Conservation (phyloP, 345 rosid genomes). For the Eucalyptus microcorys region DNA sequence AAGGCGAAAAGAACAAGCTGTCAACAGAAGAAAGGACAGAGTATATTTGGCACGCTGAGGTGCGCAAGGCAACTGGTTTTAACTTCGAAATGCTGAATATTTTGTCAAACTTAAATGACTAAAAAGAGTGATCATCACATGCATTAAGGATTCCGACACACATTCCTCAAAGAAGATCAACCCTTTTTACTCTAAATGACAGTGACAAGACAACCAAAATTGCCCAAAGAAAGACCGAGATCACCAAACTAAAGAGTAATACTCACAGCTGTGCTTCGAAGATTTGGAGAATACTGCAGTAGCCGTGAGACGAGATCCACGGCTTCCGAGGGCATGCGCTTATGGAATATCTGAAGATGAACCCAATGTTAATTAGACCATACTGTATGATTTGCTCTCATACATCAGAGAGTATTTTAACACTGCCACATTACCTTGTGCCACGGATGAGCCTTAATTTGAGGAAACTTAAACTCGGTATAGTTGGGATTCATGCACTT, state of each 20-base stretch:
- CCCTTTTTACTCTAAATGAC: background rate
- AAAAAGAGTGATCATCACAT: background rate
- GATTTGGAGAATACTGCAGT: slow-evolving; percentile 93
- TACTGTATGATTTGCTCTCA: background rate
- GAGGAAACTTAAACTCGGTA: slow-evolving; percentile 94
- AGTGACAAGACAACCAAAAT: background rate
- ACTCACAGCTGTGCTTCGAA: slow-evolving; percentile 89
- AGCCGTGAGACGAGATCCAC: slow-evolving; percentile 95
- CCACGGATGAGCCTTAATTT: slow-evolving; percentile 99
- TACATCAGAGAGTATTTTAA: background rate
- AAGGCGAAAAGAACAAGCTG: background rate
- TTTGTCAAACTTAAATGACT: background rate
- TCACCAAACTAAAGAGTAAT: background rate
- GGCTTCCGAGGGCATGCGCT: slow-evolving; percentile 97
- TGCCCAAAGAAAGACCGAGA: background rate
- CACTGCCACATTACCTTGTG: slow-evolving; percentile 53
- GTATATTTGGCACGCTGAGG: background rate
- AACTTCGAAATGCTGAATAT: background rate
- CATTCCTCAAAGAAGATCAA: background rate
- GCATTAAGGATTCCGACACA: background rate
- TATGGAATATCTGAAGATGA: slow-evolving; percentile 65
- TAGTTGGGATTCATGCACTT: slow-evolving; percentile 99
- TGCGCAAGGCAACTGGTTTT: background rate
- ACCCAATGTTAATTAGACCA: background rate
- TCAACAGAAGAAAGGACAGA: background rate